A percentile compares a stretch with the other conserved stretches of the same genome.
These are phyloP conservation scores for Phytophthora cryptogea DNA, from an alignment of 352 stramenopile genomes.

Conservation along the genomic window DNA sequence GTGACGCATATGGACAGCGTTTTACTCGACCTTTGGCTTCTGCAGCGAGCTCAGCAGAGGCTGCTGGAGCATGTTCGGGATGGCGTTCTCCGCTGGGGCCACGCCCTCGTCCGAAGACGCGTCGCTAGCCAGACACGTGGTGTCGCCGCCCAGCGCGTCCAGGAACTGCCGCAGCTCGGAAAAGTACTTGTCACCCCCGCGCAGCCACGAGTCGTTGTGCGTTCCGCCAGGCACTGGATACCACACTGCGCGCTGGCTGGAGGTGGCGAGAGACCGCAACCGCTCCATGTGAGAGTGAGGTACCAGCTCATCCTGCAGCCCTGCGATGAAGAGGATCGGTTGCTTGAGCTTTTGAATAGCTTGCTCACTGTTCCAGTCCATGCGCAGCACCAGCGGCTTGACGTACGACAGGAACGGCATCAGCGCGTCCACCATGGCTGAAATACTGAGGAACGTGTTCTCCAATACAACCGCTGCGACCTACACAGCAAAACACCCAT, in stretches of 20 bases:
- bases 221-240: conserved; percentile 87
- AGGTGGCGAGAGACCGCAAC: conserved; percentile 70
- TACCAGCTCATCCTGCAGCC: conserved; percentile 91
- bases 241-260: conserved; percentile 63
- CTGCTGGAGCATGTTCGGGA: conserved; percentile 74
- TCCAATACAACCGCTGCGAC: conserved; percentile 92
- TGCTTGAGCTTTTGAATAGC: conserved; percentile 65
- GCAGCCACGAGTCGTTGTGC: conserved; percentile 95
- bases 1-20: no score
- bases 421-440: conserved; percentile 92
- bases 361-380: conserved; percentile 88
- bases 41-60: conserved; percentile 50
- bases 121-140: conserved; percentile 20
- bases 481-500: conserved; percentile 30
- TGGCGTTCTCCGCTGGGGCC: conserved; percentile 52
- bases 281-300: conserved; percentile 89
- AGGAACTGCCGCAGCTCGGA: conserved; percentile 71
- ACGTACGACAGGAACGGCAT: conserved; percentile 92
- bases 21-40: conserved; percentile 43
- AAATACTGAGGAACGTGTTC: conserved; percentile 95
- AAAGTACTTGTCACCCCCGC: conserved; percentile 90
- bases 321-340: conserved; percentile 93
- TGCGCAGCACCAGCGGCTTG: conserved; percentile 90
- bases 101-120: conserved; percentile 11
- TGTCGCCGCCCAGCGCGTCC: conserved; percentile 36